Evolutionary conservation across 768 basidiomycete genomes (phyloP).

Genomic region (Inosperma sp.): DNA sequence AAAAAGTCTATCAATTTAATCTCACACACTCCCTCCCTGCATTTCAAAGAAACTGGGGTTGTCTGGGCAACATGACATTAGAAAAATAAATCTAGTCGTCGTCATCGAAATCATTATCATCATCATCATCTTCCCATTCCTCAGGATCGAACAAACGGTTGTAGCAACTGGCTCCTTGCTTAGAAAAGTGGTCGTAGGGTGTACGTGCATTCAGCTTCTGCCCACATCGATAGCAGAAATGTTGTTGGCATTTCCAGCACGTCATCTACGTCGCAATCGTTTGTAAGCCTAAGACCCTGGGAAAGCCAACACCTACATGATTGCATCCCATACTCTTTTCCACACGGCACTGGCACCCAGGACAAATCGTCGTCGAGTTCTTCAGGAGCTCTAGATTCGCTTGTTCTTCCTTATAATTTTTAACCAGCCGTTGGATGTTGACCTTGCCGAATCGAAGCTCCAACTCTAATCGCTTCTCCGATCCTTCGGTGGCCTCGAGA

Average conservation of each 20-base stretch:
- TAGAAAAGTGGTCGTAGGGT: constrained; percentile 70
- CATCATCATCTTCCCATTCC: no score
- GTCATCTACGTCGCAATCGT: constrained; percentile 48
- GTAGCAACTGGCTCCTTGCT: constrained; percentile 49
- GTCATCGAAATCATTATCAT: no score
- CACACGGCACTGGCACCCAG: constrained; percentile 67
- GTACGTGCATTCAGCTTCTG: constrained; percentile 40
- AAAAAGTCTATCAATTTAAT: no score
- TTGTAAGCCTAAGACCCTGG: neutral
- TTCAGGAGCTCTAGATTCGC: constrained; percentile 73
- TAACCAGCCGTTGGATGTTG: constrained; percentile 58
- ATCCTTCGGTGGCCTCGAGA: constrained; percentile 50
- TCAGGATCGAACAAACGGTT: no score
- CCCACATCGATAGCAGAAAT: constrained; percentile 84
- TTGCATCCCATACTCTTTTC: constrained; percentile 83
- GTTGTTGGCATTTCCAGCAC: constrained; percentile 65
- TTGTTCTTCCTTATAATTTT: constrained; percentile 64
- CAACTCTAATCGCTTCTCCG: constrained; percentile 43
- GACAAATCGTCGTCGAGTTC: constrained; percentile 62
- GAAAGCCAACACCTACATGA: constrained; percentile 53
- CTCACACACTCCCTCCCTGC: no score
- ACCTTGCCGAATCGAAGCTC: constrained; percentile 62
- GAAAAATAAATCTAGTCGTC: no score
- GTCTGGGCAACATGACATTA: no score
- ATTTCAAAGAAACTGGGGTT: no score